These are phyloP conservation scores for Camelina hispida DNA, from an alignment of 345 rosid species.

Conservation along the genomic window DNA sequence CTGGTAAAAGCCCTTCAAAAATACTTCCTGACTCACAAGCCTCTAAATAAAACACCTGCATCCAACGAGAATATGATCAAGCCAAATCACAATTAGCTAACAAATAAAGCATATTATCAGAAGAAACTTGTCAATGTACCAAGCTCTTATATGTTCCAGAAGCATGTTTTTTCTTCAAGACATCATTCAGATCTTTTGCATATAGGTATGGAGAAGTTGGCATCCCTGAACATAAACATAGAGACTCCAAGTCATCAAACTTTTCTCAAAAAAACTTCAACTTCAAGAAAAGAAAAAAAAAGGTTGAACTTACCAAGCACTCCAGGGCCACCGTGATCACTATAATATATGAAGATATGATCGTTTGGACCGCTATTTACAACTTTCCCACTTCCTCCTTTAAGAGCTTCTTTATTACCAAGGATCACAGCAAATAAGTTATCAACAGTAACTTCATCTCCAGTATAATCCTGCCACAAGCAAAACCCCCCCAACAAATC, in stretches of 20 bases:
- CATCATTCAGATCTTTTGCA: slow-evolving; percentile 74
- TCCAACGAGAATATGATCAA: background rate
- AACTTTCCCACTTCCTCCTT: slow-evolving; percentile 93
- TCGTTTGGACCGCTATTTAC: slow-evolving; percentile 89
- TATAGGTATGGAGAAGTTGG: slow-evolving; percentile 84
- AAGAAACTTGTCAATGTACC: slow-evolving; percentile 52
- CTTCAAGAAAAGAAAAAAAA: background rate
- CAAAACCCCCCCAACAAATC: background rate
- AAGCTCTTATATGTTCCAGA: slow-evolving; percentile 77
- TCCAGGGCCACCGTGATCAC: slow-evolving; percentile 96
- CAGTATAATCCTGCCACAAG: slow-evolving; percentile 58
- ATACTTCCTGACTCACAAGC: slow-evolving; percentile 99
- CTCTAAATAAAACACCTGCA: slow-evolving; percentile 94
- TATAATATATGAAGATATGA: slow-evolving; percentile 82
- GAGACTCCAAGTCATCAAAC: slow-evolving; percentile 8
- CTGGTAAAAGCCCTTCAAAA: slow-evolving; percentile 95
- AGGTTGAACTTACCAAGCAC: slow-evolving; percentile 72
- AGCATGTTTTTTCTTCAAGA: slow-evolving; percentile 83
- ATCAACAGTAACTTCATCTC: slow-evolving; percentile 70
- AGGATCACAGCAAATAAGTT: slow-evolving; percentile 86
- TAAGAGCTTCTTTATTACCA: slow-evolving; percentile 79
- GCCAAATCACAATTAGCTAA: background rate
- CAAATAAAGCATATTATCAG: background rate
- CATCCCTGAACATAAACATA: slow-evolving; percentile 66
- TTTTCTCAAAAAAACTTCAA: background rate